These are phyloP conservation scores for Maudiozyma pseudohumilis DNA, from an alignment of 805 yeast genomes.

Conservation along the genomic window DNA sequence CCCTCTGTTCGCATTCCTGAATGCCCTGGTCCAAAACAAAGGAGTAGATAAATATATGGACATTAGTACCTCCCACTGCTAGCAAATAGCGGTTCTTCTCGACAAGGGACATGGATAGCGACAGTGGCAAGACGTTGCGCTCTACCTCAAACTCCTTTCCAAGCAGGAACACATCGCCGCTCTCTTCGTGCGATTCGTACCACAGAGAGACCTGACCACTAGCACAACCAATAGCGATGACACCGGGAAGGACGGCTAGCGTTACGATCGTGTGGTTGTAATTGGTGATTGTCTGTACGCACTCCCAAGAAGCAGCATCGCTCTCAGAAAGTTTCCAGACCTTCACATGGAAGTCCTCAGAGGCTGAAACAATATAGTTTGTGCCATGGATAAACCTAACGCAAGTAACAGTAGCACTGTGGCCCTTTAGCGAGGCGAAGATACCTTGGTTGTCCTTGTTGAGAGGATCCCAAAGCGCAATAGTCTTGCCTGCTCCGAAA, in stretches of 20 bases:
- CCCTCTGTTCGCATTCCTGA: conserved; percentile 31
- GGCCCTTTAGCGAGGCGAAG: conserved; percentile 47
- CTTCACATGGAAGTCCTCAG: conserved; percentile 55
- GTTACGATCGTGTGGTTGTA: conserved; percentile 47
- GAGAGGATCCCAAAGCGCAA: conserved; percentile 64
- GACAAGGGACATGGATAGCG: conserved; percentile 20
- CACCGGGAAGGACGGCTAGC: conserved; percentile 34
- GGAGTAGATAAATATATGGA: conserved; percentile 43
- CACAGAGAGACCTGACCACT: conserved; percentile 50
- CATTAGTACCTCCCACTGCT: conserved; percentile 67
- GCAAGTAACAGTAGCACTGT: conserved; percentile 52
- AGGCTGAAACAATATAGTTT: conserved; percentile 44
- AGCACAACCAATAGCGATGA: conserved; percentile 55
- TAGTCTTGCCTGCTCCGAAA: conserved; percentile 56
- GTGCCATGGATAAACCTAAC: conserved; percentile 47
- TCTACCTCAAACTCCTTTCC: conserved; percentile 19
- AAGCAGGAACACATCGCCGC: conserved; percentile 13
- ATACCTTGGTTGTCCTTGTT: conserved; percentile 37
- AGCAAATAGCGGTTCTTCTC: conserved; percentile 33
- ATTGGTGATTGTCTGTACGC: conserved; percentile 28
- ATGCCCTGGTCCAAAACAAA: conserved; percentile 25
- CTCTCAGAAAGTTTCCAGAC: conserved; percentile 41
- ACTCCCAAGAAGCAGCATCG: conserved; percentile 10
- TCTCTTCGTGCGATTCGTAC: conserved; percentile 24
- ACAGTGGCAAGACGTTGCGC: conserved; percentile 22